A percentile compares a stretch with the other conserved stretches of the same genome.
phyloP scores from a whole-genome alignment of 225 moss, liverwort and hornwort genomes.

The Ulota crispa region DNA sequence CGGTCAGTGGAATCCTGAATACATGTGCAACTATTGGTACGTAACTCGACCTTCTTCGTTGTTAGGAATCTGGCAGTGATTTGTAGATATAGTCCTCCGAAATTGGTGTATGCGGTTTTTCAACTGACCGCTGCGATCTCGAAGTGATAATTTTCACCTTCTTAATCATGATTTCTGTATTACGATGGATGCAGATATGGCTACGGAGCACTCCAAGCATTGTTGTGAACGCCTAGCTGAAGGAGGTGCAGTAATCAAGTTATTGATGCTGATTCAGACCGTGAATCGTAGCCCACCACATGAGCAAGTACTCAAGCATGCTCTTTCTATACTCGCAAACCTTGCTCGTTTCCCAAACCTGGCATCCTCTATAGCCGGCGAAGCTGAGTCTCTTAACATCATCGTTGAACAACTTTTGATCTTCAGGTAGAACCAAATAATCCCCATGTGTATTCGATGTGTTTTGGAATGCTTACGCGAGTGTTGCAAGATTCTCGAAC shows the following conservation, averaged over 20 bases:
- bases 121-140: not conserved
- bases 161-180: not conserved
- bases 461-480: not conserved
- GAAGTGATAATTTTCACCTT: not conserved
- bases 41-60: not conserved
- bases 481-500: not conserved
- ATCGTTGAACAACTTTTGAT: constrained; percentile 69
- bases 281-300: constrained; percentile 82
- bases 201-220: constrained; percentile 67
- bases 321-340: constrained; percentile 73
- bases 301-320: constrained; percentile 88
- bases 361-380: constrained; percentile 50
- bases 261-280: constrained; percentile 71
- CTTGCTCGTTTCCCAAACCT: constrained; percentile 61
- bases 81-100: not conserved
- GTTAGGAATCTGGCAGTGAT: not conserved
- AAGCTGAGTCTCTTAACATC: constrained; percentile 63
- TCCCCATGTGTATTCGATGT: not conserved
- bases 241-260: constrained; percentile 68
- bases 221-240: constrained; percentile 77
- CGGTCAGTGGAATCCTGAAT: constrained; percentile 73
- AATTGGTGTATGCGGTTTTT: not conserved
- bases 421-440: constrained; percentile 50
- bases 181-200: constrained; percentile 56
- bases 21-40: constrained; percentile 83